A percentile compares a stretch with the other conserved stretches of the same genome.
phyloP scores from a whole-genome alignment of 768 basidiomycete genomes.

The Hericium alpestre region DNA sequence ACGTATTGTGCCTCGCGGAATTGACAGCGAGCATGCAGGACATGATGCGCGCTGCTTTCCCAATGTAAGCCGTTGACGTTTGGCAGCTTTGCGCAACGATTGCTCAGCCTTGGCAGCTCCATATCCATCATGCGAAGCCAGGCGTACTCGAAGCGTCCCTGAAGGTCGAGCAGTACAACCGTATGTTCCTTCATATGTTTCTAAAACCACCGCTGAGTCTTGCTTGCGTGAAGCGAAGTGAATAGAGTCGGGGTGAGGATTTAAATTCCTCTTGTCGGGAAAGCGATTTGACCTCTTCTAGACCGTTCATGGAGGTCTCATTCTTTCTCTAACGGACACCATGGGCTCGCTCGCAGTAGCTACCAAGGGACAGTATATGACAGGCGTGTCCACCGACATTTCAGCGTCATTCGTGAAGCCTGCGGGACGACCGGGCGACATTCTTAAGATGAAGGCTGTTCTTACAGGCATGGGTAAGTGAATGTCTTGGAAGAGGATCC shows the following conservation, averaged over 20 bases:
- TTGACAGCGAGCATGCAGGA: constrained; percentile 30
- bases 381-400: constrained; percentile 79
- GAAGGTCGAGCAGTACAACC: constrained; percentile 63
- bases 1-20: neutral
- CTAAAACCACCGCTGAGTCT: neutral
- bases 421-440: constrained; percentile 61
- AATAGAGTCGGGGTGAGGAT: constrained; percentile 66
- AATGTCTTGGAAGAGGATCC: neutral
- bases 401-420: constrained; percentile 68
- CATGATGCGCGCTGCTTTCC: constrained; percentile 77
- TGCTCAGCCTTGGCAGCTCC: constrained; percentile 34
- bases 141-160: constrained; percentile 62
- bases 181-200: constrained; percentile 28
- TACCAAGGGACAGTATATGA: constrained; percentile 75
- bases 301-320: constrained; percentile 72
- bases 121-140: constrained; percentile 55
- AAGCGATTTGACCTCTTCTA: constrained; percentile 9
- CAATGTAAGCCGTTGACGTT: constrained; percentile 34
- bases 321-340: constrained; percentile 76
- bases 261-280: constrained; percentile 15
- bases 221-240: constrained; percentile 30
- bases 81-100: neutral
- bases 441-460: constrained; percentile 50
- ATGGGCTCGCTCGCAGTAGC: constrained; percentile 79
- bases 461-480: constrained; percentile 58